Conservation (phyloP, 768 basidiomycete species). For the Cystofilobasidium bisporidii region DNA sequence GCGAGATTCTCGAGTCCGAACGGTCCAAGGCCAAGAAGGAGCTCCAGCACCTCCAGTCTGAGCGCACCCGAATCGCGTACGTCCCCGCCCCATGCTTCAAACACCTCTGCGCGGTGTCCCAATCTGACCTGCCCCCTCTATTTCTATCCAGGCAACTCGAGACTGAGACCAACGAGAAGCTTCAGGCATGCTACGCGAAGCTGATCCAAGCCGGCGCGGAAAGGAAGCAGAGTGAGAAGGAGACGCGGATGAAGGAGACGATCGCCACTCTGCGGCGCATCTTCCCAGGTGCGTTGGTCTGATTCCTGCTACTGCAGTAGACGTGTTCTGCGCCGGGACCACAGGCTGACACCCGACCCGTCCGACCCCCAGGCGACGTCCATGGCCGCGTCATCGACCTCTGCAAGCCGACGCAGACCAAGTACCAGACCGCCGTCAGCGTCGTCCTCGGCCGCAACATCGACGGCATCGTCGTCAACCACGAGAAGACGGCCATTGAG, state of each 20-base stretch:
- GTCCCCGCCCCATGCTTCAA: too few species aligned
- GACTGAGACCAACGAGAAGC: constrained; percentile 82
- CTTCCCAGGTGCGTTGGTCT: constrained; percentile 72
- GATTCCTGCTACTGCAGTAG: too few species aligned
- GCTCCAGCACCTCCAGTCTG: constrained; percentile 73
- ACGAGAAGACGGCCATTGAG: constrained; percentile 92
- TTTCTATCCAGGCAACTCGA: constrained; percentile 78
- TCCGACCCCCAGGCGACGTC: constrained; percentile 51
- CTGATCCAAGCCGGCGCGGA: constrained; percentile 85
- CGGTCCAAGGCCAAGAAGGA: constrained; percentile 62
- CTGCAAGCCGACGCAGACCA: constrained; percentile 84
- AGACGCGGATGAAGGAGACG: constrained; percentile 74
- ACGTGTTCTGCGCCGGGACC: too few species aligned
- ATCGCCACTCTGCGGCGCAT: constrained; percentile 71
- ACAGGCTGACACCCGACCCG: background rate
- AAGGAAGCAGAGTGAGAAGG: constrained; percentile 73
- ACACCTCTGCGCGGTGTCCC: too few species aligned
- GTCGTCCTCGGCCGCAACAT: constrained; percentile 89
- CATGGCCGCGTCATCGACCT: constrained; percentile 85
- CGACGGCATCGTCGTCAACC: constrained; percentile 91
- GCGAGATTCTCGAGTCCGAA: constrained; percentile 51
- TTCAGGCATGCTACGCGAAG: constrained; percentile 68
- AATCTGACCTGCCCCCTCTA: too few species aligned
- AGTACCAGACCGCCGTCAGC: constrained; percentile 84
- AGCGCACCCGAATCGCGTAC: constrained; percentile 67